Percentiles rank a stretch among this genome's conserved stretches.
phyloP scores from a whole-genome alignment of 2,329 filamentous ascomycete genomes.

The Torrubiellomyces zombiae region DNA sequence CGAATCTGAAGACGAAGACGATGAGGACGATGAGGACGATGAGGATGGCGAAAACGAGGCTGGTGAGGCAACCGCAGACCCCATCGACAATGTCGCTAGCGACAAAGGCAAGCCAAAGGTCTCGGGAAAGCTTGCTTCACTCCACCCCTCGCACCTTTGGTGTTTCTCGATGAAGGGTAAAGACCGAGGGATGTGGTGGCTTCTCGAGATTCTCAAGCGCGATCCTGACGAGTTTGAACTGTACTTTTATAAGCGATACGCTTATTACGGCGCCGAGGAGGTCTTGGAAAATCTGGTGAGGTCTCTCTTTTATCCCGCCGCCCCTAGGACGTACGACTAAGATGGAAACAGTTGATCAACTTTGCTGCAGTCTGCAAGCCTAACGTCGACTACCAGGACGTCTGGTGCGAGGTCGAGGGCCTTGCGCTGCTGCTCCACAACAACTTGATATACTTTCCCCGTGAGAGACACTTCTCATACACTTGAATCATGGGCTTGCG shows the following conservation, averaged over 20 bases:
- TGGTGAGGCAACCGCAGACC: background rate
- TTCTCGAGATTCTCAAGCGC: slow-evolving; percentile 7
- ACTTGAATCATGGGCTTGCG: too few species aligned
- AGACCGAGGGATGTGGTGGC: slow-evolving; percentile 8
- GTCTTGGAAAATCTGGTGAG: slow-evolving; percentile 20
- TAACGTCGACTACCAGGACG: slow-evolving; percentile 5
- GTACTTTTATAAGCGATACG: slow-evolving; percentile 26
- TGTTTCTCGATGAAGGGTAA: slow-evolving; percentile 6
- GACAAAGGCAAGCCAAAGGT: too few species aligned
- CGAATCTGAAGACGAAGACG: background rate
- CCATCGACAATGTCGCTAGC: background rate
- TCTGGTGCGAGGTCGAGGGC: slow-evolving; percentile 10
- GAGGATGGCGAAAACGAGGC: slow-evolving; percentile 1
- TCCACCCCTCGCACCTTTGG: slow-evolving; percentile 7
- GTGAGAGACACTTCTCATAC: slow-evolving; percentile 4
- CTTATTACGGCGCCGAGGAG: slow-evolving; percentile 22
- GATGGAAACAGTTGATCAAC: too few species aligned
- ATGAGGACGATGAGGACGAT: too few species aligned
- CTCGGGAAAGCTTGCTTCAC: slow-evolving; percentile 8
- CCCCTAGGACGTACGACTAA: too few species aligned
- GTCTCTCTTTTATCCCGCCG: slow-evolving; percentile 19
- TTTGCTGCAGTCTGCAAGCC: slow-evolving; percentile 10
- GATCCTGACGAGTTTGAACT: slow-evolving; percentile 22
- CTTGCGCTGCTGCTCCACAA: slow-evolving; percentile 6
- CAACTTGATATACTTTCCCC: background rate